Percentiles rank a stretch among this genome's conserved stretches.
Conservation (phyloP, 208 protist genomes). For the Leishmania gerbilli region DNA sequence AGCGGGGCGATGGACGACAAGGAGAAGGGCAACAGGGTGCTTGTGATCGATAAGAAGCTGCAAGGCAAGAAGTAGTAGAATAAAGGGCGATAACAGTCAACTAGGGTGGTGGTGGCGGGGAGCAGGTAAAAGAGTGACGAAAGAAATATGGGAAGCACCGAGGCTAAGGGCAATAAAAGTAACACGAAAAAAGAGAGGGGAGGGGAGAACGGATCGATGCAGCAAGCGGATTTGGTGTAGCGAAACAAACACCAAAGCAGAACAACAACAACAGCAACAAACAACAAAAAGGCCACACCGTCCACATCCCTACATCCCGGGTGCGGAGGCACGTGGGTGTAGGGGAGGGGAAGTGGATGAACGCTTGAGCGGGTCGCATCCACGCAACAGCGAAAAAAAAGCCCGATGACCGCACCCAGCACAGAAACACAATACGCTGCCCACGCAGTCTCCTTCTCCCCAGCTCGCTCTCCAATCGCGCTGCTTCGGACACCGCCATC, state of each 20-base stretch:
- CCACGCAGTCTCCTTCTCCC: background rate
- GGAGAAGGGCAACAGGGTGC: background rate
- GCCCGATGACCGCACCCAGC: background rate
- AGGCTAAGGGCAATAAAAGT: constrained; percentile 3
- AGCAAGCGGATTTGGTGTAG: background rate
- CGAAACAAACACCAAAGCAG: background rate
- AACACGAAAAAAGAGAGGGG: background rate
- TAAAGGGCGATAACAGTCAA: background rate
- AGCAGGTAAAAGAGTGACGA: background rate
- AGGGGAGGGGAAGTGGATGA: background rate
- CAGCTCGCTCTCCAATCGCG: background rate
- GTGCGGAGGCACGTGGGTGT: background rate
- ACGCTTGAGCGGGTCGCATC: background rate
- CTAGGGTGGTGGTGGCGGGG: background rate
- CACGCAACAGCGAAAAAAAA: background rate
- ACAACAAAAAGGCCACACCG: background rate
- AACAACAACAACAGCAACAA: background rate
- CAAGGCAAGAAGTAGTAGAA: background rate
- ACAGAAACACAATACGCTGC: background rate
- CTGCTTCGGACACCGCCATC: background rate
- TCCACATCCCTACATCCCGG: background rate
- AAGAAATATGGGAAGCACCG: background rate
- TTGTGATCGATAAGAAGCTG: background rate
- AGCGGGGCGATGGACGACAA: background rate
- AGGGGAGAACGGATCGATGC: background rate